A percentile compares a stretch with the other conserved stretches of the same genome.
Conservation (phyloP, 2,329 filamentous ascomycete species). For the Phialophora macrospora region DNA sequence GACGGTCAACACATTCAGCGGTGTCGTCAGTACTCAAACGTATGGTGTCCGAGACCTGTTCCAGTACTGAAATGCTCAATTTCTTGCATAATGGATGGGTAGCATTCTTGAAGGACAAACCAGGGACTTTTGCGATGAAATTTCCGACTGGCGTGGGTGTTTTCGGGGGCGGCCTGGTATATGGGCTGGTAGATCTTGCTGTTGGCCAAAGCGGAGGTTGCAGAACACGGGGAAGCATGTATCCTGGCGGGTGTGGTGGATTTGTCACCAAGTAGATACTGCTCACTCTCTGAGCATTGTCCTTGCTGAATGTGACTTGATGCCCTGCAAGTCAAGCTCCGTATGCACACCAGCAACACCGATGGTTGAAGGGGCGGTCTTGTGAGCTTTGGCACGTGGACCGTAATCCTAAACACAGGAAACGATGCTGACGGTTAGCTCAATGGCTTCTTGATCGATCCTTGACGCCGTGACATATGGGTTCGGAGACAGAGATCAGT, state of each 20-base stretch:
- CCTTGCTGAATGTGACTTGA: background rate
- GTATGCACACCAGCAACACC: background rate
- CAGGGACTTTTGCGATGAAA: slow-evolving; percentile 56
- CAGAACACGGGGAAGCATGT: slow-evolving; percentile 58
- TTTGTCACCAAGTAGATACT: slow-evolving; percentile 60
- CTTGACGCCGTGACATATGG: background rate
- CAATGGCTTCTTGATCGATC: background rate
- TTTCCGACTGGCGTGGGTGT: slow-evolving; percentile 57
- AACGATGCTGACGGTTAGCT: background rate
- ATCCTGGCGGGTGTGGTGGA: slow-evolving; percentile 58
- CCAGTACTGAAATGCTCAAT: slow-evolving; percentile 65
- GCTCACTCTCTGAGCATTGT: background rate
- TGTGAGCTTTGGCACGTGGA: background rate
- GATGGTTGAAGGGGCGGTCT: background rate
- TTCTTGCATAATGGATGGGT: slow-evolving; percentile 63
- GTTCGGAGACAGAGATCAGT: background rate
- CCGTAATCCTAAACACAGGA: background rate
- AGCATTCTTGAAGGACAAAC: slow-evolving; percentile 58
- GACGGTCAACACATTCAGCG: slow-evolving; percentile 58
- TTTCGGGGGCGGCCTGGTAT: slow-evolving; percentile 65
- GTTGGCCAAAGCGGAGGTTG: slow-evolving; percentile 60
- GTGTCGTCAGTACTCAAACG: slow-evolving; percentile 62
- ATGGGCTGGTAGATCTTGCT: slow-evolving; percentile 61
- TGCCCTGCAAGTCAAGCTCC: background rate
- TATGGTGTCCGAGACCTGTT: slow-evolving; percentile 63